A percentile compares a stretch with the other conserved stretches of the same genome.
Conservation (phyloP, 2,329 filamentous ascomycete genomes). For the Ceratocystis harringtonii region DNA sequence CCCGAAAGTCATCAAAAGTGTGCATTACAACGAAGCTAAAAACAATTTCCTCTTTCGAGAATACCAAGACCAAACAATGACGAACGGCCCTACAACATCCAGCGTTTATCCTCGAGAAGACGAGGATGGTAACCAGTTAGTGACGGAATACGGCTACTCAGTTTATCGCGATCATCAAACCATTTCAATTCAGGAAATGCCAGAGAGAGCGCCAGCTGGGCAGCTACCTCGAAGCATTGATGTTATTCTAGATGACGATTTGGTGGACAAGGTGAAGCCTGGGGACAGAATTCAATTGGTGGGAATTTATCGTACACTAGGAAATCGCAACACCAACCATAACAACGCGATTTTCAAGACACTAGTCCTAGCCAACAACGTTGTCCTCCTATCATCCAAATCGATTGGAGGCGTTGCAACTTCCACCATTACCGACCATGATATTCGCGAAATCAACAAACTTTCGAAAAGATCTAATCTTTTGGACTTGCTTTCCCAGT, state of each 20-base stretch:
- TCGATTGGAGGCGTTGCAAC: slow-evolving; percentile 88
- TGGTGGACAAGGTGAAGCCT: slow-evolving; percentile 88
- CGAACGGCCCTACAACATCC: slow-evolving; percentile 70
- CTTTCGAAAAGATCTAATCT: slow-evolving; percentile 86
- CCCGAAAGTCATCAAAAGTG: slow-evolving; percentile 95
- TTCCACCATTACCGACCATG: slow-evolving; percentile 82
- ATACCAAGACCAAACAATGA: slow-evolving; percentile 97
- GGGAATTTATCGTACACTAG: slow-evolving; percentile 86
- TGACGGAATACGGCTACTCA: slow-evolving; percentile 92
- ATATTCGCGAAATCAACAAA: slow-evolving; percentile 98
- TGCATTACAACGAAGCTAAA: slow-evolving; percentile 84
- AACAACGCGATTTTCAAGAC: slow-evolving; percentile 93
- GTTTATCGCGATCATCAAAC: slow-evolving; percentile 95
- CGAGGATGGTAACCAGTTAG: slow-evolving; percentile 77
- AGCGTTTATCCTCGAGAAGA: slow-evolving; percentile 93
- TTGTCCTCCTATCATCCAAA: slow-evolving; percentile 89
- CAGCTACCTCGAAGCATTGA: slow-evolving; percentile 92
- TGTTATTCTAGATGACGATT: slow-evolving; percentile 89
- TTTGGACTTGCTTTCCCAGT: slow-evolving; percentile 85
- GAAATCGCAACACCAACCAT: slow-evolving; percentile 81
- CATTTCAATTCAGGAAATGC: slow-evolving; percentile 98
- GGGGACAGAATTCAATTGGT: slow-evolving; percentile 93
- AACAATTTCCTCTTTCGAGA: slow-evolving; percentile 77
- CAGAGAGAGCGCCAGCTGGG: slow-evolving; percentile 84
- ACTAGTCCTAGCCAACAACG: slow-evolving; percentile 81